A percentile compares a stretch with the other conserved stretches of the same genome.
Evolutionary conservation across 495 filamentous ascomycete species (phyloP).

Genomic region (Aspergillus bridgeri): DNA sequence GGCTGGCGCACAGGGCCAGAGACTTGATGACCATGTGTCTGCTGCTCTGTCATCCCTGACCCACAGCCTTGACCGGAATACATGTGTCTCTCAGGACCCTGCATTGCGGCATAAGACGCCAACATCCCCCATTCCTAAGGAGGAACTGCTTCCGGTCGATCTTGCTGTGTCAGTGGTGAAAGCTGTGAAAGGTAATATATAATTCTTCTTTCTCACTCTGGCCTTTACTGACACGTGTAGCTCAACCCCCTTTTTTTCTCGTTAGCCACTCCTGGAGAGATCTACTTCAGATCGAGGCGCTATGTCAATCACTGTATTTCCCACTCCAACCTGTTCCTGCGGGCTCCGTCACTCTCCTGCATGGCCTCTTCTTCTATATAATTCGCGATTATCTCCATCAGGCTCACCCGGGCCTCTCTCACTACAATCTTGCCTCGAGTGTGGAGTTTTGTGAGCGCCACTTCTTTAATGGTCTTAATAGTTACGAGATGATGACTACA

Average conservation of each 20-base stretch:
- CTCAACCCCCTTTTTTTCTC: constrained; percentile 23
- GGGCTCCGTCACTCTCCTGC: constrained; percentile 17
- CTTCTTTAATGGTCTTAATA: constrained; percentile 17
- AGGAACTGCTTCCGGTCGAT: constrained; percentile 20
- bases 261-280: constrained; percentile 27
- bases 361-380: constrained; percentile 23
- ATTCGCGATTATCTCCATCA: constrained; percentile 27
- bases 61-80: constrained; percentile 16
- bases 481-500: constrained; percentile 19
- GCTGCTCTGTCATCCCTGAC: constrained; percentile 20
- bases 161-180: constrained; percentile 22
- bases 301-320: constrained; percentile 28
- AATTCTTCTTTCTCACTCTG: background rate
- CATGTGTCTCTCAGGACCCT: background rate
- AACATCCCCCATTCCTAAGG: background rate
- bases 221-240: constrained; percentile 11
- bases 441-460: constrained; percentile 16
- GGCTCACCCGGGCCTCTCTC: constrained; percentile 15
- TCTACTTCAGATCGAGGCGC: constrained; percentile 15
- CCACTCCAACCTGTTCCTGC: constrained; percentile 17
- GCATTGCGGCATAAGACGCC: background rate
- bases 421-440: constrained; percentile 13
- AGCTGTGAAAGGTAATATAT: constrained; percentile 22
- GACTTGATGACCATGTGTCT: constrained; percentile 19
- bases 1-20: constrained; percentile 2